These are phyloP conservation scores for Kazachstania viticola DNA, from an alignment of 805 yeast species.

Conservation along the genomic window DNA sequence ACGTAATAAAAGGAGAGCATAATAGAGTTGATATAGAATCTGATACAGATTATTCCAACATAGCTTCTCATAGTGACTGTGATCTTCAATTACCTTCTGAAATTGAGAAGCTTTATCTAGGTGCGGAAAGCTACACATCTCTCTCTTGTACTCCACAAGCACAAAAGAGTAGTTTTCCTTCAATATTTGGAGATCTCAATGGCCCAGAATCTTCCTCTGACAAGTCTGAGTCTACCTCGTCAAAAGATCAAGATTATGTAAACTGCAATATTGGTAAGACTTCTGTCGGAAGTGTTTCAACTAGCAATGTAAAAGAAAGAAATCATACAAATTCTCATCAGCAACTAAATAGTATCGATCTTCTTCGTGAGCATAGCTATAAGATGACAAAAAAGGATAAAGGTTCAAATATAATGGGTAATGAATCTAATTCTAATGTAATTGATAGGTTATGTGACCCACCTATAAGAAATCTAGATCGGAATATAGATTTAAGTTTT, in stretches of 20 bases:
- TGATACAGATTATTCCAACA: too few species aligned
- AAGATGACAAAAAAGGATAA: too few species aligned
- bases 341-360: background rate
- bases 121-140: conserved; percentile 4
- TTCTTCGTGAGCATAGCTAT: too few species aligned
- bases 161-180: too few species aligned
- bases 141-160: background rate
- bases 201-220: background rate
- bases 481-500: too few species aligned
- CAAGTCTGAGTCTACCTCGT: background rate
- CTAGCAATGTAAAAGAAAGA: background rate
- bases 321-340: background rate
- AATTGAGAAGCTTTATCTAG: conserved; percentile 5
- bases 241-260: background rate
- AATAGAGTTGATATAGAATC: too few species aligned
- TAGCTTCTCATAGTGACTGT: too few species aligned
- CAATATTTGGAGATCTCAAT: background rate
- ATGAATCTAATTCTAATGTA: background rate
- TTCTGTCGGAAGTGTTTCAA: background rate
- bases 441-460: too few species aligned
- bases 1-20: too few species aligned
- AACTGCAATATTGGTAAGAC: background rate
- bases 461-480: background rate
- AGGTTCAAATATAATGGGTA: background rate
- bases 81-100: too few species aligned